A percentile compares a stretch with the other conserved stretches of the same genome.
These are phyloP conservation scores for Thelonectria blattea DNA, from an alignment of 2,329 filamentous ascomycete genomes.

Conservation along the genomic window DNA sequence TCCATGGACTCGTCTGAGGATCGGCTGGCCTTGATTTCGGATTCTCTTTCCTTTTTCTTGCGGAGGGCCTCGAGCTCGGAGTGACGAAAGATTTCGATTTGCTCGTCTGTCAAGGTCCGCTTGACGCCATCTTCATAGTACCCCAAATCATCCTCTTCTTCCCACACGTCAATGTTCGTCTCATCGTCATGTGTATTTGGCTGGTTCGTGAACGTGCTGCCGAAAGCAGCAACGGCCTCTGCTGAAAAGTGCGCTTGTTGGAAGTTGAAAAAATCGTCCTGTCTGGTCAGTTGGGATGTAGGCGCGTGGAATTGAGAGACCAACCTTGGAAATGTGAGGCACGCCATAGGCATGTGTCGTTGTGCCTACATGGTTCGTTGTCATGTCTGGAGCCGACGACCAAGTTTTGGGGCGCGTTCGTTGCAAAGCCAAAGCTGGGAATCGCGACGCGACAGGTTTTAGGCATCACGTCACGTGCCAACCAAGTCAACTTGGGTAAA, in stretches of 20 bases:
- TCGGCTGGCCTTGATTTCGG: slow-evolving; percentile 2
- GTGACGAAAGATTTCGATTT: slow-evolving; percentile 89
- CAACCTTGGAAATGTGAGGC: slow-evolving; percentile 38
- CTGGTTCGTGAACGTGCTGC: slow-evolving; percentile 51
- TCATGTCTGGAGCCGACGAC: slow-evolving; percentile 28
- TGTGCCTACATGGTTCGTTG: slow-evolving; percentile 24
- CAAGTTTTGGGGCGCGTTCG: slow-evolving; percentile 5
- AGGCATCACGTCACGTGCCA: slow-evolving; percentile 34
- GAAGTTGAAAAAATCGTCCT: slow-evolving; percentile 67
- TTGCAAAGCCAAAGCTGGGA: background rate
- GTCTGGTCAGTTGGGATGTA: slow-evolving; percentile 28
- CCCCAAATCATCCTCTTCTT: slow-evolving; percentile 73
- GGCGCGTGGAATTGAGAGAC: slow-evolving; percentile 4
- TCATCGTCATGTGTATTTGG: slow-evolving; percentile 36
- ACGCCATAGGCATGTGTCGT: slow-evolving; percentile 19
- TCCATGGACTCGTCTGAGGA: slow-evolving; percentile 28
- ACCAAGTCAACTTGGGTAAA: too few species aligned
- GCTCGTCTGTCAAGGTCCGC: slow-evolving; percentile 87
- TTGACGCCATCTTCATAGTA: slow-evolving; percentile 88
- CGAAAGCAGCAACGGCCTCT: slow-evolving; percentile 53
- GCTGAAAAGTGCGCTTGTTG: slow-evolving; percentile 65
- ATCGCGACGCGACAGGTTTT: slow-evolving; percentile 16
- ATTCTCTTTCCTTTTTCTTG: slow-evolving; percentile 52
- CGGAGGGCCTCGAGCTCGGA: slow-evolving; percentile 81
- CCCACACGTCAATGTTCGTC: slow-evolving; percentile 43